Evolutionary conservation across 768 basidiomycete species (phyloP), one percentile per base, ranked within the genome.

Genomic region (Leccinum subtestaceum): DNA sequence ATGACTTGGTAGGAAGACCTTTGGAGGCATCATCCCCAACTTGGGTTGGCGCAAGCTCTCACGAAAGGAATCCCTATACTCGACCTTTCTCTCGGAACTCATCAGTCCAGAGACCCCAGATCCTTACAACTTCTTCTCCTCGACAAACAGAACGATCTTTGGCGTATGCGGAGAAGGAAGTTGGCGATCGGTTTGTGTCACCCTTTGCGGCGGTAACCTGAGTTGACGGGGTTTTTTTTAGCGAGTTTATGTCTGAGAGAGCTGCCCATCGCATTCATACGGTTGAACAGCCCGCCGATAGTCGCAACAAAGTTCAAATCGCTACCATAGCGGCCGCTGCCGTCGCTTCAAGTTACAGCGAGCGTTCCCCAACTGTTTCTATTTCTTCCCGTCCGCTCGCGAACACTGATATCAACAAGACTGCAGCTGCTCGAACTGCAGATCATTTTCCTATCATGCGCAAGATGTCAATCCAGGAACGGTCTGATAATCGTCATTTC

Each of bases 11-110:
- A 5, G 59, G 43, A 45, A 48, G 61, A 34, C 11, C 11, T 27
- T 38, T 17, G 1, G 38, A 52, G 1, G 23, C 36, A 11, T 19
- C 34, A 11, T 40, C 32, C 32, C n/a, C n/a, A n/a, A n/a, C n/a
- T n/a, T n/a, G n/a, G n/a, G n/a, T n/a, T n/a, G n/a, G n/a, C n/a
- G n/a, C n/a, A n/a, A n/a, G n/a, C n/a, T n/a, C n/a, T n/a, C 61
- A 68, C 17, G 63, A 61, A 43, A 40, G 45, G 19, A 65, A 51
- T 25, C 55, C 59, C 6, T 62, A 68, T 47, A 46, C 10, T 45
- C 59, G 48, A 23, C 32, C 57, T n/a, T 7, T 23, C 0, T 15
- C 46, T 17, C 55, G 12, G 8, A 53, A 53, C 2, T 5, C 40
- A 8, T 21, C 43, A 1, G 10, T 56, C n/a, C 53, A 53, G 10